These are phyloP conservation scores for Aspergillus ochraceus DNA, from an alignment of 2,329 filamentous ascomycete genomes.

Conservation along the genomic window DNA sequence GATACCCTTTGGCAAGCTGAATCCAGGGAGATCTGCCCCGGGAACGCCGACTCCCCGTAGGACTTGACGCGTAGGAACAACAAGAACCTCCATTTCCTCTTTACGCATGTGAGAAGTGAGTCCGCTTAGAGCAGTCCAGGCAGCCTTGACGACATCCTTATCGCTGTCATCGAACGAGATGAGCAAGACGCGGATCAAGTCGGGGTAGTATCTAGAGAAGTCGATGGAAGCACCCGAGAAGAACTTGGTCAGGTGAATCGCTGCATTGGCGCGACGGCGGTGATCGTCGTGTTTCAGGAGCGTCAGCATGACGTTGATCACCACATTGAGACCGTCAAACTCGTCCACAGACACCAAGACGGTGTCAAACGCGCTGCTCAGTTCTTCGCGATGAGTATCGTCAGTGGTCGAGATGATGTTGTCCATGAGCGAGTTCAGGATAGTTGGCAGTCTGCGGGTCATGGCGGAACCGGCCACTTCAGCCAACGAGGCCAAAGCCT, in stretches of 20 bases:
- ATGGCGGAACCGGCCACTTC: constrained; percentile 88
- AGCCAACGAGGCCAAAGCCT: constrained; percentile 86
- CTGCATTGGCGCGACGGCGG: constrained; percentile 73
- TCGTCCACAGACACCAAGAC: constrained; percentile 93
- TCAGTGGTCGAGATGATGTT: constrained; percentile 76
- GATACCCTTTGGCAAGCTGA: constrained; percentile 91
- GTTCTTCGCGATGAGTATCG: constrained; percentile 69
- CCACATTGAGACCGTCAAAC: constrained; percentile 89
- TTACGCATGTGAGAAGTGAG: constrained; percentile 90
- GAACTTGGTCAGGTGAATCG: constrained; percentile 79
- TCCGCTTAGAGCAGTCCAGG: constrained; percentile 82
- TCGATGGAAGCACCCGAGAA: constrained; percentile 79
- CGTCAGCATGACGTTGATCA: constrained; percentile 88
- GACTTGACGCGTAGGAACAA: constrained; percentile 80
- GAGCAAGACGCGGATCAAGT: constrained; percentile 85
- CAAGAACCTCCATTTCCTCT: constrained; percentile 95
- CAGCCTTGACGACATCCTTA: constrained; percentile 77
- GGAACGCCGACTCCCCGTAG: constrained; percentile 85
- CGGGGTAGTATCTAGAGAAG: constrained; percentile 93
- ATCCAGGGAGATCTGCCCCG: constrained; percentile 81
- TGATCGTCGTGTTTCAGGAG: constrained; percentile 94
- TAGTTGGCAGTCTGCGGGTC: constrained; percentile 83
- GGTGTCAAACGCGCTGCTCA: constrained; percentile 80
- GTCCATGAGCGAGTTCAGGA: constrained; percentile 92
- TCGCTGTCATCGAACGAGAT: constrained; percentile 91